Evolutionary conservation across 2,329 filamentous ascomycete genomes (phyloP), one percentile per base, ranked within the genome.

Genomic region (Dothistroma septosporum): DNA sequence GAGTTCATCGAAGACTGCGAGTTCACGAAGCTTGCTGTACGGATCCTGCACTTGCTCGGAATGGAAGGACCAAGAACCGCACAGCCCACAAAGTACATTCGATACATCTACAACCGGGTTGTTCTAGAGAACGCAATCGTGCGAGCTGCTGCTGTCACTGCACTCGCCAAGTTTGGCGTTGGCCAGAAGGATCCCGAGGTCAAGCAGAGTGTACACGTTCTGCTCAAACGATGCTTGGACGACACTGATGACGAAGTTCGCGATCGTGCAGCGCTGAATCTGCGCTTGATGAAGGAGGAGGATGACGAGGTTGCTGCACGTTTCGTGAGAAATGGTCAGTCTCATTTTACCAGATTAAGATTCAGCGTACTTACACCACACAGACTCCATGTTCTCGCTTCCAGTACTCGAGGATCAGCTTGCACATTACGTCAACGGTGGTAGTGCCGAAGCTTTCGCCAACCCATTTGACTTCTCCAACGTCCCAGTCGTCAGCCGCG

Each of bases 1-100:
- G 94, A 99, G 75, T 99, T 99, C 74, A 99, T 99, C 66, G 94
- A 99, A 77, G 94, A 99, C 75, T 99, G 94, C 79, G 94, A 99
- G 75, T 99, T 97, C 76, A 97, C 94, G 31, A 99, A 99, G 79
- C 83, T 99, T 64, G 93, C 94, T 32, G 93, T 99, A 53, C 88
- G 94, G 62, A 95, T 99, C 69, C 80, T 99, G 58, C 93, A 99
- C 76, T 85, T 99, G 21, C 87, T 99, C 48, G 94, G 94, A 70
- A 83, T 93, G 31, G 94, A 99, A 79, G 94, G 94, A 0, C 94
- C 94, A 65, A 96, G 94, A 80, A 97, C 93, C 2, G 87, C 90
- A 16, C 91, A 97, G 70, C 94, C 94, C 0, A 97, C 94, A 59
- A 97, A 99, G 82, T 99, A 97, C 76, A 96, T 99, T 69, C 90